A percentile compares a stretch with the other conserved stretches of the same genome.
phyloP scores from a whole-genome alignment of 768 basidiomycete species.

The Mycena belliarum region DNA sequence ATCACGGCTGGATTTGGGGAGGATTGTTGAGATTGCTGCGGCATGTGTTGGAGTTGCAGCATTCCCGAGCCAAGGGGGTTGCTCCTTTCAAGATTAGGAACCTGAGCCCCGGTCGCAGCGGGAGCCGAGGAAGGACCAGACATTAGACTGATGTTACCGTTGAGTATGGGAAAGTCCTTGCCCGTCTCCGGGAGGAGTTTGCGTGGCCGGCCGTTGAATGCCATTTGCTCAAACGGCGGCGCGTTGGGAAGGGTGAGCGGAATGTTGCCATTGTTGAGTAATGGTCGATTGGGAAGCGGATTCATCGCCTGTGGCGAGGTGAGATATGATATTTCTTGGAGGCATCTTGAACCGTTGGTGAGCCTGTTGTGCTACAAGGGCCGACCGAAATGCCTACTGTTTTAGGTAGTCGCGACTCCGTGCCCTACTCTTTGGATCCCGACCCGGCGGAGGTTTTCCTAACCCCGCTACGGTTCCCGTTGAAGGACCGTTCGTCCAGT shows the following conservation, averaged over 20 bases:
- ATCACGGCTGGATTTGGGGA: slow-evolving; percentile 28
- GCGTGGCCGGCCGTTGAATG: slow-evolving; percentile 78
- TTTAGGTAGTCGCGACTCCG: slow-evolving; percentile 96
- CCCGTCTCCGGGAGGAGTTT: slow-evolving; percentile 76
- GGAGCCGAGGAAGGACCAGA: slow-evolving; percentile 54
- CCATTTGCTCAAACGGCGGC: slow-evolving; percentile 71
- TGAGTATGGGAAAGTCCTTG: slow-evolving; percentile 70
- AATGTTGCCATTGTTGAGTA: slow-evolving; percentile 65
- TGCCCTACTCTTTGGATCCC: slow-evolving; percentile 95
- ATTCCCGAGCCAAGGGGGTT: slow-evolving; percentile 44
- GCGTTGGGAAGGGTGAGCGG: slow-evolving; percentile 70
- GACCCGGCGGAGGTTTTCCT: slow-evolving; percentile 75
- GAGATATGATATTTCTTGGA: slow-evolving; percentile 97
- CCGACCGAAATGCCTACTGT: slow-evolving; percentile 60
- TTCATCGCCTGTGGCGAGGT: slow-evolving; percentile 98
- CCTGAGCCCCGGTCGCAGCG: slow-evolving; percentile 41
- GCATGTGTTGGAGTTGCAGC: slow-evolving; percentile 38
- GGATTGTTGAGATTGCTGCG: slow-evolving; percentile 25
- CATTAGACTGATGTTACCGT: slow-evolving; percentile 53
- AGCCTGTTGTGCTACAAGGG: slow-evolving; percentile 7
- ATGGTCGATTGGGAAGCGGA: slow-evolving; percentile 86
- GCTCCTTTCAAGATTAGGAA: slow-evolving; percentile 52
- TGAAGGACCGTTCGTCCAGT: slow-evolving; percentile 48
- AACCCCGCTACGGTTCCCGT: slow-evolving; percentile 46
- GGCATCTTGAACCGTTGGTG: slow-evolving; percentile 57